Evolutionary conservation across 73 alveolate genomes (phyloP).

Genomic region (Halteria grandinella): DNA sequence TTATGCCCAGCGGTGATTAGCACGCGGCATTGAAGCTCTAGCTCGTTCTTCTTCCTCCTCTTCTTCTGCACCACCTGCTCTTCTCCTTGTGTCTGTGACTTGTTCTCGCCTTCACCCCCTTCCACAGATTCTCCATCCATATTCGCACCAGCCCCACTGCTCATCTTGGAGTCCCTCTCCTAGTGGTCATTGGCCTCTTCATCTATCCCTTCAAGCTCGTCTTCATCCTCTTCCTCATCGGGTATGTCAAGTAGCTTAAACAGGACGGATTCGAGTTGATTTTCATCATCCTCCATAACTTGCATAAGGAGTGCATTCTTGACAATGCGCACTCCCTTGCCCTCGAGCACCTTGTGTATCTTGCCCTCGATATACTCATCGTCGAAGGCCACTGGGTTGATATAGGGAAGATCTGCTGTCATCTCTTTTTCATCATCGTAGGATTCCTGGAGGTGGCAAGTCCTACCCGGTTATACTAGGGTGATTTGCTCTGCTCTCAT

Average conservation of each 20-base stretch:
- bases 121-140: constrained; percentile 37
- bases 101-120: constrained; percentile 52
- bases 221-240: constrained; percentile 83
- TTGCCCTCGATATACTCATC: constrained; percentile 74
- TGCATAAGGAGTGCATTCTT: constrained; percentile 68
- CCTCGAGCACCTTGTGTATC: constrained; percentile 64
- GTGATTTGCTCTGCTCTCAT: constrained; percentile 90
- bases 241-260: constrained; percentile 71
- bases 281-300: constrained; percentile 75
- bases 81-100: constrained; percentile 55
- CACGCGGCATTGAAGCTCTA: constrained; percentile 78
- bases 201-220: constrained; percentile 64
- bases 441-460: constrained; percentile 77
- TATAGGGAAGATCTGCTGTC: constrained; percentile 59
- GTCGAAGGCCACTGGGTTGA: constrained; percentile 83
- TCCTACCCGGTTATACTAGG: constrained; percentile 89
- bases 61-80: constrained; percentile 64
- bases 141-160: constrained; percentile 13
- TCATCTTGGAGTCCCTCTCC: constrained; percentile 59
- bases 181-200: constrained; percentile 64
- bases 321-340: constrained; percentile 72
- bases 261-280: constrained; percentile 60
- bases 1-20: constrained; percentile 95
- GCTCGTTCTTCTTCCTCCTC: constrained; percentile 80
- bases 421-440: constrained; percentile 76